Evolutionary conservation across 2,329 filamentous ascomycete genomes (phyloP).

Genomic region (Phoma sp.): DNA sequence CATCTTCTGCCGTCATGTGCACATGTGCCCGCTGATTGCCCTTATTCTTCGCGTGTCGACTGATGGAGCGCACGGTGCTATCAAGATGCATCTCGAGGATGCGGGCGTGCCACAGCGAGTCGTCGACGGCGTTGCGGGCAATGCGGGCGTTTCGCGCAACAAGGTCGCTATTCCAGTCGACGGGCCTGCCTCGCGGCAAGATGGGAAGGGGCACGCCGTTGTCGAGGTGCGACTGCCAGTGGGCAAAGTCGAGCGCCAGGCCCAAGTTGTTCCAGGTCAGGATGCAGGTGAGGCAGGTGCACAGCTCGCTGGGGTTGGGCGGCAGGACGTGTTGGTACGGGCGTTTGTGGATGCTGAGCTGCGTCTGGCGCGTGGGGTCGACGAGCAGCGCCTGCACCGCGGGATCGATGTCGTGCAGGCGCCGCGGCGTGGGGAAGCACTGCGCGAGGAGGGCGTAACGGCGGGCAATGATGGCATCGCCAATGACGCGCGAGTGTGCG

Average conservation of each 20-base stretch:
- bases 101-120: conserved; percentile 58
- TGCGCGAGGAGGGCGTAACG: conserved; percentile 59
- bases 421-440: conserved; percentile 59
- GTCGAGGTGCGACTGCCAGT: conserved; percentile 62
- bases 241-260: conserved; percentile 61
- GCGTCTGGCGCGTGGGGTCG: conserved; percentile 50
- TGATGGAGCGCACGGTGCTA: conserved; percentile 55
- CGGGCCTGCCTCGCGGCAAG: conserved; percentile 55
- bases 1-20: conserved; percentile 55
- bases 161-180: conserved; percentile 59
- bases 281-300: conserved; percentile 64
- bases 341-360: conserved; percentile 55
- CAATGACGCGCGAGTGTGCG: conserved; percentile 53
- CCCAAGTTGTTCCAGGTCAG: conserved; percentile 63
- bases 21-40: conserved; percentile 56
- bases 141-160: conserved; percentile 52
- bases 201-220: conserved; percentile 59
- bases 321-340: conserved; percentile 60
- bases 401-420: conserved; percentile 51
- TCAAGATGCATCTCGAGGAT: conserved; percentile 57
- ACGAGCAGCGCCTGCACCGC: conserved; percentile 48
- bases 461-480: conserved; percentile 50
- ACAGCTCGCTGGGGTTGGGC: conserved; percentile 56
- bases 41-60: conserved; percentile 56
- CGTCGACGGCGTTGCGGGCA: conserved; percentile 54